phyloP scores from a whole-genome alignment of 345 rosid genomes.

The Brassica cretica region DNA sequence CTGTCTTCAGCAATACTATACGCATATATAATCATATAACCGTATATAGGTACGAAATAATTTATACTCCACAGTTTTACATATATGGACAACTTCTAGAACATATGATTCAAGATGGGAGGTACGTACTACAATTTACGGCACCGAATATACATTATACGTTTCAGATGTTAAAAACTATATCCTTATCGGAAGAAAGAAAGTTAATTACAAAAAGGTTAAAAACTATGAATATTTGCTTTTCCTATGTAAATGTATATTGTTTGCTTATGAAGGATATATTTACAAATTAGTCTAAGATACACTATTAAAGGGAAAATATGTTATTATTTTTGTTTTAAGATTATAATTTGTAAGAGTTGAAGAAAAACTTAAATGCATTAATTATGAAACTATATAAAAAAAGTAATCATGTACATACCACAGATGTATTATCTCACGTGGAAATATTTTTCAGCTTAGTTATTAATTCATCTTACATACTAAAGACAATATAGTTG shows the following conservation, averaged over 20 bases:
- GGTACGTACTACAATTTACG: slow-evolving; percentile 1
- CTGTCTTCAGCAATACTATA: slow-evolving; percentile 22
- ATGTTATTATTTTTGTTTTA: not conserved
- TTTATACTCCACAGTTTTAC: slow-evolving; percentile 12
- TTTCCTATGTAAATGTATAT: not conserved
- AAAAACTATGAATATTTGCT: not conserved
- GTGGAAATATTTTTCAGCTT: not conserved
- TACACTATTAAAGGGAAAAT: not conserved
- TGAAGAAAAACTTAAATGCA: not conserved
- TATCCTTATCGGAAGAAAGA: not conserved
- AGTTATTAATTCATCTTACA: not conserved
- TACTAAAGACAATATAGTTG: not conserved
- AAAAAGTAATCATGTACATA: not conserved
- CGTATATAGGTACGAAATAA: not conserved
- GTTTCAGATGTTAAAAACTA: not conserved
- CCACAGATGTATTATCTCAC: not conserved
- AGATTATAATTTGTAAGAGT: not conserved
- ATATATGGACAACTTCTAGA: slow-evolving; percentile 30
- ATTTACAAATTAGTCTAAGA: not conserved
- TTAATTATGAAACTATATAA: not conserved
- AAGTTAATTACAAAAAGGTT: not conserved
- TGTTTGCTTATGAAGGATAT: not conserved
- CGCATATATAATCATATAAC: not conserved
- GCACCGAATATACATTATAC: not conserved
- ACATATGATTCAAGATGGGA: slow-evolving; percentile 11